Conservation (phyloP, 202 grass and related monocot genomes). For the Setaria italica region DNA sequence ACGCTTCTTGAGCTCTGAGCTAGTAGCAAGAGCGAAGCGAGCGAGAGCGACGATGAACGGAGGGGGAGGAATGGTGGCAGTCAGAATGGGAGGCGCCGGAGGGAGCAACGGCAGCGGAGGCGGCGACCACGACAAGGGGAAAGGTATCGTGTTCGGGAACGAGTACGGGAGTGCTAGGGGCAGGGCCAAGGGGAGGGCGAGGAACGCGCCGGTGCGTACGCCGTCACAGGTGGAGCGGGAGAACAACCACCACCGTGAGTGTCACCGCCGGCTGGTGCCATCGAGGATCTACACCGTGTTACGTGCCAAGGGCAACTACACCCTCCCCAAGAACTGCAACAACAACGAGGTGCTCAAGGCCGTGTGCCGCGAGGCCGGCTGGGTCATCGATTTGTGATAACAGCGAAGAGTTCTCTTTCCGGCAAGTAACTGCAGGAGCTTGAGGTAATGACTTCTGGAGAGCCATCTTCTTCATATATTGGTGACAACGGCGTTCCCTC, state of each 20-base stretch:
- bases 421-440: too few species aligned
- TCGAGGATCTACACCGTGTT: constrained; percentile 77
- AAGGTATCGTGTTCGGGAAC: neutral
- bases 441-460: too few species aligned
- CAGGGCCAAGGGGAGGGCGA: neutral
- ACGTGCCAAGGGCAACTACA: constrained; percentile 67
- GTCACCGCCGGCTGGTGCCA: constrained; percentile 52
- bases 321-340: constrained; percentile 80
- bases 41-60: neutral
- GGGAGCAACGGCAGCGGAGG: neutral
- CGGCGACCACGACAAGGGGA: neutral
- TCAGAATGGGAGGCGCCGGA: neutral
- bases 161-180: neutral
- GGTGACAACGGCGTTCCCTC: too few species aligned
- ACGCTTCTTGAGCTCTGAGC: neutral
- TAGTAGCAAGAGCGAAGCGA: neutral
- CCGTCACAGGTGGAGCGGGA: constrained; percentile 77
- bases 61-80: neutral
- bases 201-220: constrained; percentile 29
- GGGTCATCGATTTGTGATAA: constrained; percentile 50
- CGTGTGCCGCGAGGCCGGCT: constrained; percentile 83
- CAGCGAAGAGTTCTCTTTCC: too few species aligned
- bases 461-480: too few species aligned
- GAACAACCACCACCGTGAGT: constrained; percentile 82
- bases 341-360: constrained; percentile 90